A percentile compares a stretch with the other conserved stretches of the same genome.
These are phyloP conservation scores for Balakata baccata DNA, from an alignment of 345 rosid genomes.

Conservation along the genomic window DNA sequence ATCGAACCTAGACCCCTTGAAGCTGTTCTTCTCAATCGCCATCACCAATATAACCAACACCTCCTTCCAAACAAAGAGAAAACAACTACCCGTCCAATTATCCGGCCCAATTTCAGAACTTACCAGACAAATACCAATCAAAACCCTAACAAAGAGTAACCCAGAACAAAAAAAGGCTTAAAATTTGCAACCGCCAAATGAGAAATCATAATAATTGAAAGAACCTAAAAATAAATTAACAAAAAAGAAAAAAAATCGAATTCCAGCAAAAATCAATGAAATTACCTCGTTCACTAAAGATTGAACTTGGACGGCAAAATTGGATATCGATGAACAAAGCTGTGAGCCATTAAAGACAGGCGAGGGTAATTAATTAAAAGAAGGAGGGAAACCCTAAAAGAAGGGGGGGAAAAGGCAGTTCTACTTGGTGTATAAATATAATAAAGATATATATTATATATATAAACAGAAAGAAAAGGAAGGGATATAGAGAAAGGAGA, in stretches of 20 bases:
- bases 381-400: constrained; percentile 53
- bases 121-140: neutral
- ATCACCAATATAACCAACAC: constrained; percentile 22
- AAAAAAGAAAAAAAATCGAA: neutral
- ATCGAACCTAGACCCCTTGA: constrained; percentile 73
- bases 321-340: constrained; percentile 11
- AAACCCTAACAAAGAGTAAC: constrained; percentile 35
- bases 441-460: too few species aligned
- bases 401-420: constrained; percentile 13
- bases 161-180: constrained; percentile 13
- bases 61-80: neutral
- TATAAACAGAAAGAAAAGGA: neutral
- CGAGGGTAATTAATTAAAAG: neutral
- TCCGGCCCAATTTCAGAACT: constrained; percentile 4
- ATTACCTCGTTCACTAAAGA: constrained; percentile 34
- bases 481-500: constrained; percentile 1
- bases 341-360: constrained; percentile 12
- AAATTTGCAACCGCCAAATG: constrained; percentile 13
- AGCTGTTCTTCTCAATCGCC: constrained; percentile 97
- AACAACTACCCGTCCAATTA: constrained; percentile 15
- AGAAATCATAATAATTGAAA: neutral
- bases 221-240: neutral
- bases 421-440: neutral
- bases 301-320: constrained; percentile 8
- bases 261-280: constrained; percentile 2